phyloP scores from a whole-genome alignment of 768 basidiomycete species.

The Auriscalpium vulgare region DNA sequence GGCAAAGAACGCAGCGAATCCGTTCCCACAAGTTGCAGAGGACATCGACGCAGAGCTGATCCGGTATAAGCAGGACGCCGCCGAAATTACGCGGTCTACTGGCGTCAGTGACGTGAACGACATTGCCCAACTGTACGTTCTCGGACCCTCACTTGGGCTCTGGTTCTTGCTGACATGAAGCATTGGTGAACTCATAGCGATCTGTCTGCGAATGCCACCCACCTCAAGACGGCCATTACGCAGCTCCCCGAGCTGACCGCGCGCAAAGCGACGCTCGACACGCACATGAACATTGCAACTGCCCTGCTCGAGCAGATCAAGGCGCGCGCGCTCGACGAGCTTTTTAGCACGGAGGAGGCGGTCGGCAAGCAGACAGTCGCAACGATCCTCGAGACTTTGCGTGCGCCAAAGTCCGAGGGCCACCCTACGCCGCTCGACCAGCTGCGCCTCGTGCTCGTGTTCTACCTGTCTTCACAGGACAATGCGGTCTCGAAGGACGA shows the following conservation, averaged over 20 bases:
- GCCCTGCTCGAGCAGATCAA: conserved; percentile 93
- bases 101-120: conserved; percentile 96
- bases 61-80: conserved; percentile 91
- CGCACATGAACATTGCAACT: conserved; percentile 99
- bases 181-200: conserved; percentile 43
- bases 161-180: neutral
- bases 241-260: conserved; percentile 95
- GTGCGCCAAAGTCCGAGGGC: conserved; percentile 57
- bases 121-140: conserved; percentile 80
- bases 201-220: conserved; percentile 84
- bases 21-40: conserved; percentile 97
- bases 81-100: conserved; percentile 92
- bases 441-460: conserved; percentile 89
- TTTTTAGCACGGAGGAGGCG: conserved; percentile 95
- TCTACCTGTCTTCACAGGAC: conserved; percentile 84
- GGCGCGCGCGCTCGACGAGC: conserved; percentile 86
- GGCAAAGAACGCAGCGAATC: conserved; percentile 91
- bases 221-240: conserved; percentile 95
- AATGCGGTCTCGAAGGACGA: conserved; percentile 82
- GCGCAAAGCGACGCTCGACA: conserved; percentile 91
- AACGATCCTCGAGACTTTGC: conserved; percentile 81
- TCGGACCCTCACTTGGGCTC: neutral
- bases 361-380: conserved; percentile 76
- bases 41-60: conserved; percentile 91
- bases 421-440: conserved; percentile 74